Percentiles rank a stretch among this genome's conserved stretches.
Conservation (phyloP, 2,329 filamentous ascomycete species). For the Acarospora socialis region DNA sequence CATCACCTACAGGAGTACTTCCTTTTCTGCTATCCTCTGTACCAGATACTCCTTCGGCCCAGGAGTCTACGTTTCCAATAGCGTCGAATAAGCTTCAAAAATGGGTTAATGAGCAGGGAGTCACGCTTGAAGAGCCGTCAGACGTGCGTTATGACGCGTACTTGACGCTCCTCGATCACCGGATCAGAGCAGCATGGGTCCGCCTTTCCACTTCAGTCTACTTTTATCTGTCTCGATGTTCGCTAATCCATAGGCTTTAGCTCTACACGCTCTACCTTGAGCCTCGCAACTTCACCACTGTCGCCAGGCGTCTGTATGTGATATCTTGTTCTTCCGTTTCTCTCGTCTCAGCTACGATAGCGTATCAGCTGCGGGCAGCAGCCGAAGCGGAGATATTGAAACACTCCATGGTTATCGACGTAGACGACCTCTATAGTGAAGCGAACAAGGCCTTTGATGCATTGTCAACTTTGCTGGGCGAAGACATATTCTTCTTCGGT, state of each 20-base stretch:
- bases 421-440: constrained; percentile 43
- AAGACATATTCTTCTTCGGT: constrained; percentile 48
- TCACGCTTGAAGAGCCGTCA: constrained; percentile 33
- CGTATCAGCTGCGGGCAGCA: constrained; percentile 54
- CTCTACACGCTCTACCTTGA: constrained; percentile 72
- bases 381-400: constrained; percentile 63
- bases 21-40: constrained; percentile 55
- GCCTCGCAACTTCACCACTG: constrained; percentile 45
- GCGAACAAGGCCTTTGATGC: constrained; percentile 49
- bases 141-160: constrained; percentile 58
- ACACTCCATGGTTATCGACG: constrained; percentile 38
- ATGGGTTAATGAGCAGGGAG: constrained; percentile 44
- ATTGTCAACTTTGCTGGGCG: constrained; percentile 43
- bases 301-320: constrained; percentile 62
- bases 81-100: constrained; percentile 52
- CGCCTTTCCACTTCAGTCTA: constrained; percentile 13
- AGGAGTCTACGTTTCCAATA: constrained; percentile 34
- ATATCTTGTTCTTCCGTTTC: constrained; percentile 42
- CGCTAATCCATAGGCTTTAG: constrained; percentile 25
- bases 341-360: constrained; percentile 48
- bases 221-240: constrained; percentile 4
- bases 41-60: constrained; percentile 21
- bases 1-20: constrained; percentile 74
- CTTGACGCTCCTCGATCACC: constrained; percentile 58
- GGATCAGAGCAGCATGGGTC: constrained; percentile 78